Conservation (phyloP, 2,329 filamentous ascomycete genomes). For the Leptographium lundbergii region DNA sequence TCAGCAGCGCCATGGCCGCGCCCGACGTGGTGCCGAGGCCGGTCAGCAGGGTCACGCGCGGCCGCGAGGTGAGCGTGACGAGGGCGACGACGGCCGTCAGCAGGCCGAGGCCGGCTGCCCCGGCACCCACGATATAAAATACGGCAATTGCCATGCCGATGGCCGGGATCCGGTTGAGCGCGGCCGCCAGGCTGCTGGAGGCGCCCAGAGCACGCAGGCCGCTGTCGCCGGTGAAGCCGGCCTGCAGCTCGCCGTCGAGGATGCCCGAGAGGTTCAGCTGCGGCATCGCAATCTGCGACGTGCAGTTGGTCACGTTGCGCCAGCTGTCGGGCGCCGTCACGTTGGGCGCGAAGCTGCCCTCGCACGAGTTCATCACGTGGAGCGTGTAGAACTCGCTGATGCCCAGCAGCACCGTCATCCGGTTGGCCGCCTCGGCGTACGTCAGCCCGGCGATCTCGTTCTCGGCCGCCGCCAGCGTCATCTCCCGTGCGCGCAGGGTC, state of each 20-base stretch:
- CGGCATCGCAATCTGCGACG: constrained; percentile 7
- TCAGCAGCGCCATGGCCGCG: constrained; percentile 16
- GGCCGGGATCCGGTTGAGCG: constrained; percentile 35
- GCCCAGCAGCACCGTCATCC: constrained; percentile 17
- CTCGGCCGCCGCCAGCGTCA: constrained; percentile 11
- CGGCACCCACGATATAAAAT: constrained; percentile 32
- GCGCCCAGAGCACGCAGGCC: constrained; percentile 32
- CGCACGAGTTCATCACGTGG: constrained; percentile 19
- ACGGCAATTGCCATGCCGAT: constrained; percentile 35
- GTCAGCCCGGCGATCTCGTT: constrained; percentile 12
- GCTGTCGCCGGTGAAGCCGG: constrained; percentile 23
- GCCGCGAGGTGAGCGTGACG: constrained; percentile 4
- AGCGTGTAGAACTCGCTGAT: constrained; percentile 22
- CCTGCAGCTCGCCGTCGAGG: constrained; percentile 31
- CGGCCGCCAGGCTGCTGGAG: constrained; percentile 29
- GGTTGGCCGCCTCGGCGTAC: constrained; percentile 12
- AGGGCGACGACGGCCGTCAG: constrained; percentile 27
- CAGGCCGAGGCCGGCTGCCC: constrained; percentile 29
- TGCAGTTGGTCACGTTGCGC: constrained; percentile 16
- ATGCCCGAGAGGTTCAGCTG: constrained; percentile 30
- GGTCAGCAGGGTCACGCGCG: constrained; percentile 15
- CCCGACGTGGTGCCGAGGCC: constrained; percentile 26
- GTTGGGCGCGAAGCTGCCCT: constrained; percentile 18
- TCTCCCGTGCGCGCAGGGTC: constrained; percentile 5
- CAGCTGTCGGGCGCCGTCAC: constrained; percentile 12